Base-by-base conservation (phyloP, 108 stramenopile genomes). In the Skeletonema menzelii region DNA sequence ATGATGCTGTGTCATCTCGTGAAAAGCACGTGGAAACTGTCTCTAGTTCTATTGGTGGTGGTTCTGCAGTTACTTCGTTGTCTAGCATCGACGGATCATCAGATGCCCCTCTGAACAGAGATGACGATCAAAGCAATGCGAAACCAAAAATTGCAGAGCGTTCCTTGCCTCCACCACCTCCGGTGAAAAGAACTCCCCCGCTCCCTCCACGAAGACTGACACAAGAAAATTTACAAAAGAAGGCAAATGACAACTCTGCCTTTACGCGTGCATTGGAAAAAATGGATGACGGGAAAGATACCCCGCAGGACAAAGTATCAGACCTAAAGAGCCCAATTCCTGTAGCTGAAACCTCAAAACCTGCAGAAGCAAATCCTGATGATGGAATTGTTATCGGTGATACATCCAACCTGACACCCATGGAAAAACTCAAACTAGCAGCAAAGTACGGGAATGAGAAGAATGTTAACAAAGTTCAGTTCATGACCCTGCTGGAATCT, bases 341-440 rank as follows among this genome's bases (percentile, higher is more conserved):
- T 22, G 8, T 22, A 22, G 49, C 49, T 22, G 49, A 53, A 53
- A 20, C 49, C 4, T 22, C 49, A 5, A 53, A 22, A 24, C 8
- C 20, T 4, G 17, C 20, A 22, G 22, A 53, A 22, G 49, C 17
- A 10, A 22, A 53, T 14, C 14, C 40, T n/a, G 40, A 10, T 3
- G 15, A 42, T 42, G 40, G 8, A 2, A n/a, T 42, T 10, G 22
- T 24, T 8, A 53, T 53, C 24, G 22, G 22, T 1, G 49, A 53
- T 24, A 53, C 49, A 8, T 53, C 49, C 17, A 2, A 53, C 2
- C 22, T 53, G 49, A 53, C 49, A 53, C 49, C 49, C 5, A 6
- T 53, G 49, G 49, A 53, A 22, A 53, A 53, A 53, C 49, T 53
- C 20, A 53, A 53, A 53, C 49, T 53, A 53, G 49, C 49, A 53